Evolutionary conservation across 2,329 filamentous ascomycete species (phyloP), one percentile per base, ranked within the genome.

Genomic region (Botryosphaeria dothidea): DNA sequence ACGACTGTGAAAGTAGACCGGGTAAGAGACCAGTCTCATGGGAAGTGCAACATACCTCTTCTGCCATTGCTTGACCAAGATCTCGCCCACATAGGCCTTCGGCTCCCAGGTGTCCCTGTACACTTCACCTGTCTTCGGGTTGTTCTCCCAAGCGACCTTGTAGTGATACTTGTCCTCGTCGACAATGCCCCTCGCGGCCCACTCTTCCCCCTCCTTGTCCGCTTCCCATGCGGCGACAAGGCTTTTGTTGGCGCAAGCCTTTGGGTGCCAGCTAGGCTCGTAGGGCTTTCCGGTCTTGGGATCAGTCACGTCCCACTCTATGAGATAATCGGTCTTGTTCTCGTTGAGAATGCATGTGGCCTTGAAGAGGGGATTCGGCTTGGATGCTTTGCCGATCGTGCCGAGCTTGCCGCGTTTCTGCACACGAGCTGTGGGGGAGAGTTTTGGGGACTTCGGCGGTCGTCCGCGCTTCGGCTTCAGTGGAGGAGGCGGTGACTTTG

Each of bases 241-340:
- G 15, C 65, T 56, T 17, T 71, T 65, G 61, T 74, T 81, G 4
- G 74, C 74, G 70, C 73, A 70, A 3, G 46, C 58, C 43, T 79
- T 78, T 0, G 74, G 77, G 61, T 81, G 85, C 87, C 87, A 89
- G 56, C 76, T 83, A 9, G 82, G 81, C 3, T 74, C 66, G 70
- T 82, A 88, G 1, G 68, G 66, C 66, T 81, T 71, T n/a, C 83
- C 84, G 36, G 84, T 85, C 2, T 69, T 66, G 19, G 79, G 74
- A 69, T 87, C 75, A 3, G 19, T 25, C 65, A 83, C 81, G 52
- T 79, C 81, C 87, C 87, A 89, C 69, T 87, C 82, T 62, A 89
- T 81, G 3, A 80, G 71, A 68, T 87, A 89, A 15, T 78, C 67
- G 13, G 72, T 71, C 23, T 70, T 71, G n/a, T 21, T 69, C 51